Conservation (phyloP, 2,329 filamentous ascomycete species). For the Aspergillus sp. region DNA sequence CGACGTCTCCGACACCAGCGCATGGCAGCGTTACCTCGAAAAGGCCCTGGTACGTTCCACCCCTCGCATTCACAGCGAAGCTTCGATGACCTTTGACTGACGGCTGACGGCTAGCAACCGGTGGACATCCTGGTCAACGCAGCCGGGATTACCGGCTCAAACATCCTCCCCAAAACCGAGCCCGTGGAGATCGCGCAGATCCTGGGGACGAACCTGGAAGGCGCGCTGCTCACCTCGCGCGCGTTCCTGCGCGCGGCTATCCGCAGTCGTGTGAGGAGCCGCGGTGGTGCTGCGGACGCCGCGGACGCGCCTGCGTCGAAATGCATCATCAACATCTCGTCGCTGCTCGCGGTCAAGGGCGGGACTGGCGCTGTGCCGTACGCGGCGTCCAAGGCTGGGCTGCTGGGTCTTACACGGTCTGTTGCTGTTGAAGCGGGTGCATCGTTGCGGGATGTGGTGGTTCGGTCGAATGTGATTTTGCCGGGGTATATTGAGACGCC, state of each 20-base stretch:
- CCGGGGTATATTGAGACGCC: slow-evolving; percentile 80
- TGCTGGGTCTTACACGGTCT: slow-evolving; percentile 58
- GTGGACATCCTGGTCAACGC: slow-evolving; percentile 72
- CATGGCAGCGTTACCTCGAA: slow-evolving; percentile 36
- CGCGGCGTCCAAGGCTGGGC: slow-evolving; percentile 75
- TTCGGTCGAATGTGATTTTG: slow-evolving; percentile 76
- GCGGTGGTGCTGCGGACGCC: not conserved
- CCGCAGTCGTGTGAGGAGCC: slow-evolving; percentile 27
- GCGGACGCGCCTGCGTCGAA: slow-evolving; percentile 52
- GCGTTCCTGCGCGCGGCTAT: slow-evolving; percentile 36
- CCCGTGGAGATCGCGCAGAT: slow-evolving; percentile 54
- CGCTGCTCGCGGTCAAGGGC: slow-evolving; percentile 67
- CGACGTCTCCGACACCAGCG: slow-evolving; percentile 34
- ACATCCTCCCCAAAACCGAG: slow-evolving; percentile 58
- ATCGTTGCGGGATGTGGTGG: slow-evolving; percentile 59
- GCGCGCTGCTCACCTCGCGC: slow-evolving; percentile 39
- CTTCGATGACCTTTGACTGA: too few species aligned
- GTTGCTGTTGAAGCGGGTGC: slow-evolving; percentile 32
- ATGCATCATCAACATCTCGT: slow-evolving; percentile 80
- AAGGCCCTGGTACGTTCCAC: slow-evolving; percentile 33
- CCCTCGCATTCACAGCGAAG: not conserved
- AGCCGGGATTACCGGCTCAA: slow-evolving; percentile 68
- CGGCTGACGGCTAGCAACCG: too few species aligned
- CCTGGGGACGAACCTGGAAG: slow-evolving; percentile 66
- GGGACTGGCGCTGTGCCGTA: slow-evolving; percentile 71